A percentile compares a stretch with the other conserved stretches of the same genome.
These are phyloP conservation scores for Lodderomyces metapsilosis DNA, from an alignment of 1,139 yeast species.

Conservation along the genomic window DNA sequence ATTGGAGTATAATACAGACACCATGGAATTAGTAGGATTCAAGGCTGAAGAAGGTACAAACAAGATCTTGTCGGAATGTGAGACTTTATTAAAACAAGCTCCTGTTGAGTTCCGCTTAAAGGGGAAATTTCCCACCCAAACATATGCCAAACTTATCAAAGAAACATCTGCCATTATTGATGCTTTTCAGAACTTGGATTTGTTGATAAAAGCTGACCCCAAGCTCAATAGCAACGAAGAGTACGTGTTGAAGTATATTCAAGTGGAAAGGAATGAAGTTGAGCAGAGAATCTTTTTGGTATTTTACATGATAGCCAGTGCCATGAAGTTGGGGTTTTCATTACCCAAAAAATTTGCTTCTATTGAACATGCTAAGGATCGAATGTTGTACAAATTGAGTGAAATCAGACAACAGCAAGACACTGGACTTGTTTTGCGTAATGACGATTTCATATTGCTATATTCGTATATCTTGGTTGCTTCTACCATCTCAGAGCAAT, in stretches of 20 bases:
- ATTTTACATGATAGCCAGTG: conserved; percentile 77
- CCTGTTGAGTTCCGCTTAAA: conserved; percentile 74
- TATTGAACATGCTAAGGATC: conserved; percentile 70
- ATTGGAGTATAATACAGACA: conserved; percentile 30
- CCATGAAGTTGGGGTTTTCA: conserved; percentile 73
- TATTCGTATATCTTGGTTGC: conserved; percentile 77
- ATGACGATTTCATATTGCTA: conserved; percentile 71
- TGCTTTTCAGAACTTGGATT: conserved; percentile 69
- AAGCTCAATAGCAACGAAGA: conserved; percentile 52
- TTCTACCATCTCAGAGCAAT: conserved; percentile 61
- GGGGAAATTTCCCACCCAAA: conserved; percentile 62
- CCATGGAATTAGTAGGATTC: conserved; percentile 43
- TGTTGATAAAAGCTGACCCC: conserved; percentile 65
- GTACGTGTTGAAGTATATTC: conserved; percentile 54
- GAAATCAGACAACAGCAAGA: conserved; percentile 40
- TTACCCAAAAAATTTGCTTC: conserved; percentile 76
- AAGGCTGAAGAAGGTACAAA: conserved; percentile 55
- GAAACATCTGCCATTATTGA: conserved; percentile 69
- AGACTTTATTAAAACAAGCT: conserved; percentile 63
- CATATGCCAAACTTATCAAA: conserved; percentile 50
- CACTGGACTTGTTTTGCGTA: conserved; percentile 30
- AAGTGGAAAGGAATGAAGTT: conserved; percentile 61
- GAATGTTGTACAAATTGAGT: conserved; percentile 63
- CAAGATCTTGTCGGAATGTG: conserved; percentile 60
- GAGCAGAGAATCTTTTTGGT: conserved; percentile 70